phyloP scores from a whole-genome alignment of 2,329 filamentous ascomycete genomes.

The Coniochaeta prunicola region DNA sequence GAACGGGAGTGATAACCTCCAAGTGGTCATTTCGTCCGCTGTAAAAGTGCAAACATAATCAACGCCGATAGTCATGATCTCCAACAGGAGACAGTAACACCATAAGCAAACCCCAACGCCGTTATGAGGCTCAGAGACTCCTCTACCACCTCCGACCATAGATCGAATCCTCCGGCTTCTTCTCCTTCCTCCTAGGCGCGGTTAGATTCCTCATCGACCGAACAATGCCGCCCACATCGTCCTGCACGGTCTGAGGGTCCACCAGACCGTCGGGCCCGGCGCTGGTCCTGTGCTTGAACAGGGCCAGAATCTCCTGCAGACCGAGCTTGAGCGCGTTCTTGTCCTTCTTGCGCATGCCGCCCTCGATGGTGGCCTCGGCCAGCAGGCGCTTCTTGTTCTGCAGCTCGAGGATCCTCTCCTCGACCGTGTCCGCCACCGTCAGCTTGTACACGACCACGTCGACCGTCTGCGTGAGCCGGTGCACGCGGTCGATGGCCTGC shows the following conservation, averaged over 20 bases:
- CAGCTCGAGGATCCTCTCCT: constrained; percentile 88
- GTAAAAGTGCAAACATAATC: neutral
- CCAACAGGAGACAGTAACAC: neutral
- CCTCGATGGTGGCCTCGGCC: constrained; percentile 86
- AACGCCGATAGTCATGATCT: neutral
- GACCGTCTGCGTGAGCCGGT: constrained; percentile 93
- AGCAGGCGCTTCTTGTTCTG: constrained; percentile 91
- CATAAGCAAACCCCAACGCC: neutral
- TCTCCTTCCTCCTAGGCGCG: constrained; percentile 23
- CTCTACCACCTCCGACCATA: constrained; percentile 34
- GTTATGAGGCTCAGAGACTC: neutral
- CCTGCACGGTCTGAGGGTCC: constrained; percentile 11
- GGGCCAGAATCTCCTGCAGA: constrained; percentile 85
- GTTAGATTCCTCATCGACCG: constrained; percentile 17
- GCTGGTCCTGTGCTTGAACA: constrained; percentile 58
- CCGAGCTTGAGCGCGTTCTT: constrained; percentile 64
- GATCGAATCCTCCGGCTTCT: constrained; percentile 14
- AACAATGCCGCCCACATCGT: constrained; percentile 14
- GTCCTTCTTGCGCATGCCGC: constrained; percentile 61
- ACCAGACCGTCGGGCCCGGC: constrained; percentile 32
- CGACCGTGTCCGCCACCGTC: constrained; percentile 78
- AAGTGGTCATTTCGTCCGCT: neutral
- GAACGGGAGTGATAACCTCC: neutral
- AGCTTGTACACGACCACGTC: constrained; percentile 95
- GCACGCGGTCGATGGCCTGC: constrained; percentile 96